Conservation (phyloP, 768 basidiomycete genomes). For the Hemileccinum rubropunctum region DNA sequence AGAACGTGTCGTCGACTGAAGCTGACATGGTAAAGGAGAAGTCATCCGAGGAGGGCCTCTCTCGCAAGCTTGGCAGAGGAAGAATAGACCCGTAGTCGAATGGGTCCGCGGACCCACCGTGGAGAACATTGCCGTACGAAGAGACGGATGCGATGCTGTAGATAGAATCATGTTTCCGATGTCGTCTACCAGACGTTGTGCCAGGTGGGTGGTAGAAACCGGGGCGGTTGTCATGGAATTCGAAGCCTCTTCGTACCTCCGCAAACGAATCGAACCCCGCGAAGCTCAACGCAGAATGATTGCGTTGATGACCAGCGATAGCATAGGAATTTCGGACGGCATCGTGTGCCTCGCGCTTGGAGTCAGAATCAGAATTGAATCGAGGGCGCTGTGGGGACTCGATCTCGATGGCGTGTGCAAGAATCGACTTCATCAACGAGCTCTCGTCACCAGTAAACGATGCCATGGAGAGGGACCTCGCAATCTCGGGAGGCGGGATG, state of each 20-base stretch:
- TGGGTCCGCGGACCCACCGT: conserved; percentile 63
- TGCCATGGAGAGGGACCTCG: conserved; percentile 45
- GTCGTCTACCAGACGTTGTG: conserved; percentile 35
- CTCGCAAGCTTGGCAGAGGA: conserved; percentile 44
- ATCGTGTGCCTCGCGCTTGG: conserved; percentile 32
- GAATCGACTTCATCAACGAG: conserved; percentile 53
- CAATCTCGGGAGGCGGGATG: conserved; percentile 61
- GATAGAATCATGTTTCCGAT: conserved; percentile 54
- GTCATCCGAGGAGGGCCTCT: conserved; percentile 59
- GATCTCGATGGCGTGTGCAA: conserved; percentile 43
- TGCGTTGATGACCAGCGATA: conserved; percentile 31
- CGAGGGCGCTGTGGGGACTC: conserved; percentile 36
- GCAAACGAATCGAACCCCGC: conserved; percentile 72
- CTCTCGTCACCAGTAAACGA: conserved; percentile 49
- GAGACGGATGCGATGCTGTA: conserved; percentile 80
- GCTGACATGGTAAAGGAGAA: conserved; percentile 53
- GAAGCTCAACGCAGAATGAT: conserved; percentile 59
- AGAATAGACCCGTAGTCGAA: conserved; percentile 57
- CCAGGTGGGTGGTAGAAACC: conserved; percentile 61
- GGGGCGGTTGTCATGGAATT: conserved; percentile 61
- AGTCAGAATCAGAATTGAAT: conserved; percentile 44
- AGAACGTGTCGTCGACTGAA: conserved; percentile 71
- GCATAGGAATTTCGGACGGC: conserved; percentile 13
- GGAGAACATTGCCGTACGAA: conserved; percentile 68
- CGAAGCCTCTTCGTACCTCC: conserved; percentile 76